These are phyloP conservation scores for Russula ochroleuca DNA, from an alignment of 768 basidiomycete species.

Conservation along the genomic window DNA sequence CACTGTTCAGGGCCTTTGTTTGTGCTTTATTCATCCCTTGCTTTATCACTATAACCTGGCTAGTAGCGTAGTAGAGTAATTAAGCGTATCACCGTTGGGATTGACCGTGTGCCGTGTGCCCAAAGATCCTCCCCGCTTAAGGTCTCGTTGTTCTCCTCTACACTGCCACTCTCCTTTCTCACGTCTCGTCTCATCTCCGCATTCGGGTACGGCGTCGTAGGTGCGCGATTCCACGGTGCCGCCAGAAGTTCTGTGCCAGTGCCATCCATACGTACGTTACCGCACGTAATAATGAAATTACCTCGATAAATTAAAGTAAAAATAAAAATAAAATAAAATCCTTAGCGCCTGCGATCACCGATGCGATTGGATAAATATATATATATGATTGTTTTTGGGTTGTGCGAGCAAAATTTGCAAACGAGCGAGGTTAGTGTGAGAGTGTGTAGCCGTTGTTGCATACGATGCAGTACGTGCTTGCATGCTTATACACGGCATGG, in stretches of 20 bases:
- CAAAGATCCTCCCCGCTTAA: neutral
- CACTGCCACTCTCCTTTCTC: neutral
- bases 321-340: neutral
- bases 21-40: neutral
- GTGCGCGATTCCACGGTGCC: neutral
- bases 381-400: neutral
- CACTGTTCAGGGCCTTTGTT: neutral
- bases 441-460: too few species aligned
- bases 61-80: neutral
- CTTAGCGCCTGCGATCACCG: neutral
- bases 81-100: neutral
- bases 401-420: too few species aligned
- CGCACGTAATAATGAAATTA: constrained; percentile 9
- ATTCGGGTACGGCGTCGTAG: neutral
- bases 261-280: constrained; percentile 4
- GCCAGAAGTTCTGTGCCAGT: neutral
- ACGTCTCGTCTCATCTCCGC: neutral
- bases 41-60: neutral
- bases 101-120: neutral
- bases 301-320: neutral
- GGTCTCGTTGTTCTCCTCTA: neutral
- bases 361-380: neutral
- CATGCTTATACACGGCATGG: neutral
- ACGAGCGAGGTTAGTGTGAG: neutral
- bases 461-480: too few species aligned